Evolutionary conservation across 257 asterid species (phyloP), one percentile per base, ranked within the genome.

Genomic region (Lycium ferocissimum): DNA sequence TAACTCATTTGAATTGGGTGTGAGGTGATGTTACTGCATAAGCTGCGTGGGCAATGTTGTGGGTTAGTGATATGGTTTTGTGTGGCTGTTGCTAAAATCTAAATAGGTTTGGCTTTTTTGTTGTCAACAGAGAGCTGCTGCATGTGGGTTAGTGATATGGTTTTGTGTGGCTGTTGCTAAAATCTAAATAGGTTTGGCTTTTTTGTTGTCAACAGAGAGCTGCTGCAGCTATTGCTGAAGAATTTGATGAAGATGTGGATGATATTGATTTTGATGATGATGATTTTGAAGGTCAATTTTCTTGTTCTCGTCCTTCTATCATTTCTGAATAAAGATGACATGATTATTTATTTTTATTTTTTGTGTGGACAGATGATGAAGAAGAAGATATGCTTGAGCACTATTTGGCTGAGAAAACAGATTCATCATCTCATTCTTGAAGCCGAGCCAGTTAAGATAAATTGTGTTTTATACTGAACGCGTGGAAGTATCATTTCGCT

Each of bases 341-440:
- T 40, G 62, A 22, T 53, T 61, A 5, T 51, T 61, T 33, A 18
- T 37, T 47, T 56, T 40, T 11, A 75, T 20, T 2, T 3, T 76
- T 13, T 26, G 0, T 11, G 20, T 47, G 82, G 11, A 84, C 91
- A 92, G 98, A 92, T 83, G 98, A 95, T 66, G 99, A 95, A 86
- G 99, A 96, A 2, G 99, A 95, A 87, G 99, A 95, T 87, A 93
- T 95, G 99, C 90, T 97, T 18, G 98, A 95, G 88, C 98, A 97
- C 90, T 97, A 93, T 91, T 90, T 97, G 81, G 98, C 99, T 1
- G 99, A 92, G 85, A 92, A 91, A 75, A 87, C 92, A 69, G 93
- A 88, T 66, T 75, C 89, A 2, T 83, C 92, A 11, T 47, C 88
- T 85, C 93, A 85, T 89, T 89, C 94, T 65, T 89, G 37, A 63